Conservation (phyloP, 352 stramenopile species). For the Phytophthora cryptogea region DNA sequence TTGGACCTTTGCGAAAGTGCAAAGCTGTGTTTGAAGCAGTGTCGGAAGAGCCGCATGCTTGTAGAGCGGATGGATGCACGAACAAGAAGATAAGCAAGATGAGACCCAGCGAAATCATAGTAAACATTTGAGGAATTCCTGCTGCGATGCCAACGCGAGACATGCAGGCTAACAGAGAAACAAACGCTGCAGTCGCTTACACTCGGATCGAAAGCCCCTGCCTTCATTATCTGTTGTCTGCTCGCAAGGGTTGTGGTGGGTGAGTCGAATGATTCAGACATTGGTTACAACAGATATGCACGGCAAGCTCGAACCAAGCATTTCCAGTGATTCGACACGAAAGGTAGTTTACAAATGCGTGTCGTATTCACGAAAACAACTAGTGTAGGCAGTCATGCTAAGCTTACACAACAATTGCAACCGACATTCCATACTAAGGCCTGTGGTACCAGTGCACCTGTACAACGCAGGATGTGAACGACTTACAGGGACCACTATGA, state of each 20-base stretch:
- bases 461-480: neutral
- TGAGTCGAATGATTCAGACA: too few species aligned
- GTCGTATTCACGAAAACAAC: too few species aligned
- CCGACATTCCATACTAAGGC: neutral
- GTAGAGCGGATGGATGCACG: conserved; percentile 16
- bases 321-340: too few species aligned
- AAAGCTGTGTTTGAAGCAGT: neutral
- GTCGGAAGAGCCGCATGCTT: conserved; percentile 13
- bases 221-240: too few species aligned
- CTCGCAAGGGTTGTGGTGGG: too few species aligned
- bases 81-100: conserved; percentile 31
- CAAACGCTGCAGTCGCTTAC: neutral
- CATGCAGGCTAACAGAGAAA: conserved; percentile 1
- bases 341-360: too few species aligned
- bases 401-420: neutral
- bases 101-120: conserved; percentile 8
- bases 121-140: neutral
- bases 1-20: neutral
- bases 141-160: neutral
- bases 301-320: too few species aligned
- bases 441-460: too few species aligned
- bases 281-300: too few species aligned
- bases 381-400: too few species aligned
- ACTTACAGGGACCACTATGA: neutral
- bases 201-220: neutral